Base-by-base conservation (phyloP, 345 rosid genomes). In the Brassica carinata region DNA sequence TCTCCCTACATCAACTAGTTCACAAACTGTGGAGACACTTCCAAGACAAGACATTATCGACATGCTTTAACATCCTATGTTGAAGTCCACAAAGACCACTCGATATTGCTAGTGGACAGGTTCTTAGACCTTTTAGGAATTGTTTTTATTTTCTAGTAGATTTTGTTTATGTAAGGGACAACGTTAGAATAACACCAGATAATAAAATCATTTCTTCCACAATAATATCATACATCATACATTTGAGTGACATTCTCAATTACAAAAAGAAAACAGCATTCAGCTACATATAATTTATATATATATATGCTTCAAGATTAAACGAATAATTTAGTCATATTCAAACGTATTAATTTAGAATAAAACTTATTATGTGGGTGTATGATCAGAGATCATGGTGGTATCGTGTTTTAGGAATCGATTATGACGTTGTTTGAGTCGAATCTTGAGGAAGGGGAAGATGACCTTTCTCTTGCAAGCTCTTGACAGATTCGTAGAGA, bases 381-480 rank as follows among this genome's bases (percentile, higher is more conserved):
- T 61, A 30, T 67, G 64, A 73, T 67, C 58, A 67, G 63, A 66
- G 48, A 72, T 11, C 61, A 18, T 38, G 63, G 69, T 67, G 3
- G 29, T 57, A 33, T 61, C 29, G 38, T 73, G 57, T 73, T 67
- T 64, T 73, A 74, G 18, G 75, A 74, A 61, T 74, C 79, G 27
- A 53, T 62, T 2, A n/a, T 63, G 75, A 69, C n/a, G 27, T 53
- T 33, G 79, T 70, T 64, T 77, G 81, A 70, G 2, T 74, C 70
- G 84, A 81, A 18, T 87, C 88, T 63, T 86, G 72, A 5, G 93
- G 98, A 71, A 86, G 58, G 0, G 92, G 87, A 34, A 96, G 92
- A 57, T 90, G 94, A 27, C 97, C 98, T 81, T 86, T 93, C 83
- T 93, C 97, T 84, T 94, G 94, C 82, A 96, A 84, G 87, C 90